Percentiles rank a stretch among this genome's conserved stretches.
phyloP scores from a whole-genome alignment of 2,329 filamentous ascomycete genomes.

The Talaromyces amestolkiae region DNA sequence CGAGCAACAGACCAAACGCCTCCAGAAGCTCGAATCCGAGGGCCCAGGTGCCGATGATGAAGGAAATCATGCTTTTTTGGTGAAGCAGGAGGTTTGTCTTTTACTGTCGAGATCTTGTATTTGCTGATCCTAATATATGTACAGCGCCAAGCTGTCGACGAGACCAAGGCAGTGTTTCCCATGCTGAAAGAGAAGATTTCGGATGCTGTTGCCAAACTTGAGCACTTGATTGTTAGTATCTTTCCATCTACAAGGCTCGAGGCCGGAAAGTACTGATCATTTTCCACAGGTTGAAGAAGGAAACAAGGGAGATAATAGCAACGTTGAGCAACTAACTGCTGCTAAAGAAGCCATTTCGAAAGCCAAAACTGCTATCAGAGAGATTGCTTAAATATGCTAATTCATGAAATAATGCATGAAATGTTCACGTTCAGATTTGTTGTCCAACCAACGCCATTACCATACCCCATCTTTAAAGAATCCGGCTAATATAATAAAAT shows the following conservation, averaged over 20 bases:
- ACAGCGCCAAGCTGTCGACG: slow-evolving; percentile 75
- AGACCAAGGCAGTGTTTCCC: slow-evolving; percentile 81
- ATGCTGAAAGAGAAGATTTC: slow-evolving; percentile 68
- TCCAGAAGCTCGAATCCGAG: slow-evolving; percentile 55
- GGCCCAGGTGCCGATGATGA: slow-evolving; percentile 61
- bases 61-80: slow-evolving; percentile 71
- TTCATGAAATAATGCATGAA: not conserved
- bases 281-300: slow-evolving; percentile 37
- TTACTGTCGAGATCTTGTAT: not conserved
- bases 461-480: not conserved
- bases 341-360: slow-evolving; percentile 43
- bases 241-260: not conserved
- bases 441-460: slow-evolving; percentile 14
- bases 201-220: slow-evolving; percentile 68
- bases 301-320: slow-evolving; percentile 39
- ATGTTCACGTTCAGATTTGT: not conserved
- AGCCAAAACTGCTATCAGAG: slow-evolving; percentile 39
- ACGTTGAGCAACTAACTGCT: slow-evolving; percentile 42
- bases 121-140: not conserved
- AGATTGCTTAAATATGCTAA: slow-evolving; percentile 32
- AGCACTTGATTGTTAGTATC: slow-evolving; percentile 69
- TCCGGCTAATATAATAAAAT: not conserved
- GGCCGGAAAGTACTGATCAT: not conserved
- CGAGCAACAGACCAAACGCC: slow-evolving; percentile 66
- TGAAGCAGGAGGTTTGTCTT: slow-evolving; percentile 78